Evolutionary conservation across 306 rosid species (phyloP).

Genomic region (Quillaja saponaria): DNA sequence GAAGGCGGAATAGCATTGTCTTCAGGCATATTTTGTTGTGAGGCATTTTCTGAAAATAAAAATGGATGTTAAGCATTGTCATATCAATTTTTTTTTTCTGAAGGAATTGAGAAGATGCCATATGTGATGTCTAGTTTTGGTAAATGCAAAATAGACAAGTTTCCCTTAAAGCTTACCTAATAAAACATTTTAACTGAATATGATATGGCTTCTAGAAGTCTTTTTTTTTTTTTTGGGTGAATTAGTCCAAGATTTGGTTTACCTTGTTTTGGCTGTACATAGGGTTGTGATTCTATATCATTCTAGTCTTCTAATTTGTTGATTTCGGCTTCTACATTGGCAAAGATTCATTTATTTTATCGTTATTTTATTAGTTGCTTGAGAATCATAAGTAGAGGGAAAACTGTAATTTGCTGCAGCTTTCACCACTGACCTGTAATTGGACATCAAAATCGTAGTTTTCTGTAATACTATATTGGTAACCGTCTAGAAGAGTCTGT

Average conservation of each 20-base stretch:
- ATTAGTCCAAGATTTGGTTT: conserved; percentile 20
- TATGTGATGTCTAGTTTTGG: not conserved
- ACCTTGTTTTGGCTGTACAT: conserved; percentile 25
- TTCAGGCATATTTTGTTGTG: too few species aligned
- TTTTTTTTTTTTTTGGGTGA: not conserved
- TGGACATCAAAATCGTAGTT: not conserved
- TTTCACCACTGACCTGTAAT: conserved; percentile 4
- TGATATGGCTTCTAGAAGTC: not conserved
- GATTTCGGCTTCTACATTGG: conserved; percentile 3
- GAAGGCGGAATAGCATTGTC: too few species aligned
- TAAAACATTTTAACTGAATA: not conserved
- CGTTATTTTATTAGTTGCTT: not conserved
- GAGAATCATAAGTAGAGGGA: not conserved
- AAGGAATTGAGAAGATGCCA: conserved; percentile 6
- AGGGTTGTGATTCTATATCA: not conserved
- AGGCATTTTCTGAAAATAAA: too few species aligned
- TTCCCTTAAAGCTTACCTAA: not conserved
- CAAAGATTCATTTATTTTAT: not conserved
- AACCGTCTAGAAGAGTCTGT: not conserved
- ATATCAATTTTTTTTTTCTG: too few species aligned
- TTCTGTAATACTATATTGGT: not conserved
- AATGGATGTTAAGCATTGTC: too few species aligned
- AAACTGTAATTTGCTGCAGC: not conserved
- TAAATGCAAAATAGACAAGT: not conserved
- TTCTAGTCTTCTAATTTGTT: conserved; percentile 2